phyloP scores from a whole-genome alignment of 306 rosid genomes.

The Ormosia emarginata region DNA sequence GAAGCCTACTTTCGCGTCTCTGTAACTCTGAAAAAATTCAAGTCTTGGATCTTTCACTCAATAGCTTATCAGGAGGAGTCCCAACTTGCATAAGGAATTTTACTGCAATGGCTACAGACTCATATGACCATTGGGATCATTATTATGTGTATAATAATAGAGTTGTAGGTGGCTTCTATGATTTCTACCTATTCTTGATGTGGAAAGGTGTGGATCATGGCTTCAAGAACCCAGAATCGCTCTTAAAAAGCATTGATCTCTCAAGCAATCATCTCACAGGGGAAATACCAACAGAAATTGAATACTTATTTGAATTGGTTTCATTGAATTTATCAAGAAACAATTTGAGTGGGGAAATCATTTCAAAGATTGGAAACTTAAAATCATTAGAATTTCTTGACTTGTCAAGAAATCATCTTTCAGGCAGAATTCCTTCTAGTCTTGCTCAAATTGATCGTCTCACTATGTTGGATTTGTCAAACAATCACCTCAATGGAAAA shows the following conservation, averaged over 20 bases:
- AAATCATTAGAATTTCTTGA: constrained; percentile 16
- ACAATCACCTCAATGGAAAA: not conserved
- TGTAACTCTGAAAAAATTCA: not conserved
- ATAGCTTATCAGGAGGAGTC: not conserved
- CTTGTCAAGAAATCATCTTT: constrained; percentile 12
- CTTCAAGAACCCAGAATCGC: not conserved
- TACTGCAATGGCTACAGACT: not conserved
- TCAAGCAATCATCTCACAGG: constrained; percentile 14
- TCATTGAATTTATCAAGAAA: constrained; percentile 11
- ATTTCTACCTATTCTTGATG: not conserved
- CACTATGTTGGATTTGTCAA: not conserved
- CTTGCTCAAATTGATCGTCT: not conserved
- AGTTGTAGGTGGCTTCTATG: accelerated
- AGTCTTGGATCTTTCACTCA: constrained; percentile 1
- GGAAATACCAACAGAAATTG: constrained; percentile 7
- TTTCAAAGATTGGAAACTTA: not conserved
- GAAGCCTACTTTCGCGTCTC: not conserved
- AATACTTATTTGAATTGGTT: not conserved
- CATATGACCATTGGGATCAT: not conserved
- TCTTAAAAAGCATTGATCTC: constrained; percentile 4
- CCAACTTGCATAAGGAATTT: not conserved
- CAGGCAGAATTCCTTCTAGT: not conserved
- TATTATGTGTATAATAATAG: no score
- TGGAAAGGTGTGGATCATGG: not conserved
- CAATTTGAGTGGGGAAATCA: not conserved